Evolutionary conservation across 2,329 filamentous ascomycete species (phyloP).

Genomic region (Cordyceps cateniannulata): DNA sequence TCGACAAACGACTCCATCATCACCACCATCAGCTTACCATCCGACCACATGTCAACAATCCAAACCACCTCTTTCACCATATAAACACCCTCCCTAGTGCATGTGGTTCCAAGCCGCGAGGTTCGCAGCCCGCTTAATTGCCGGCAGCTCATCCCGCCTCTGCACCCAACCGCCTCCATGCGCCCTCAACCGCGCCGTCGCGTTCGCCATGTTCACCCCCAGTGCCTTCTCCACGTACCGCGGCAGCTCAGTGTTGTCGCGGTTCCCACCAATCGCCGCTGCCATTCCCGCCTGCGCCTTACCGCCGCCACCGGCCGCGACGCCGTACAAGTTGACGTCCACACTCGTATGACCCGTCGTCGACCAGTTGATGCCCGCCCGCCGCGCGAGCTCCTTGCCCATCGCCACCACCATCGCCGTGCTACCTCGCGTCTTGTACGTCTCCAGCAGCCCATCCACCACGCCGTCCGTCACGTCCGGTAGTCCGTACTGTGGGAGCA

Average conservation of each 20-base stretch:
- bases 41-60: background rate
- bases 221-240: slow-evolving; percentile 21
- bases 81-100: background rate
- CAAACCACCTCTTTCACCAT: background rate
- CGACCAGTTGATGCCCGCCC: slow-evolving; percentile 18
- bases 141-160: slow-evolving; percentile 16
- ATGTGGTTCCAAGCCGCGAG: background rate
- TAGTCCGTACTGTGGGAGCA: slow-evolving; percentile 18
- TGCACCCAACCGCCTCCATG: slow-evolving; percentile 18
- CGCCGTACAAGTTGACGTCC: slow-evolving; percentile 19
- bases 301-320: too few relatives aligned
- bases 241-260: slow-evolving; percentile 23
- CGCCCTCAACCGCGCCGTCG: slow-evolving; percentile 18
- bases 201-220: slow-evolving; percentile 17
- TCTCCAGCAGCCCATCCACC: slow-evolving; percentile 11
- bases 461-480: slow-evolving; percentile 13
- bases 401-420: slow-evolving; percentile 13
- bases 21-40: background rate
- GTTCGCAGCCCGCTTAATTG: slow-evolving; percentile 10
- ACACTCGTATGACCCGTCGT: slow-evolving; percentile 18
- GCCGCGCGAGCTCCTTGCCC: slow-evolving; percentile 12
- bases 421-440: slow-evolving; percentile 12
- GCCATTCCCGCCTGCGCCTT: background rate
- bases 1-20: background rate
- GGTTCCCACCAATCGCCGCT: slow-evolving; percentile 17